Conservation (phyloP, 1,284 basidiomycete genomes). For the Rhodotorula sp. region DNA sequence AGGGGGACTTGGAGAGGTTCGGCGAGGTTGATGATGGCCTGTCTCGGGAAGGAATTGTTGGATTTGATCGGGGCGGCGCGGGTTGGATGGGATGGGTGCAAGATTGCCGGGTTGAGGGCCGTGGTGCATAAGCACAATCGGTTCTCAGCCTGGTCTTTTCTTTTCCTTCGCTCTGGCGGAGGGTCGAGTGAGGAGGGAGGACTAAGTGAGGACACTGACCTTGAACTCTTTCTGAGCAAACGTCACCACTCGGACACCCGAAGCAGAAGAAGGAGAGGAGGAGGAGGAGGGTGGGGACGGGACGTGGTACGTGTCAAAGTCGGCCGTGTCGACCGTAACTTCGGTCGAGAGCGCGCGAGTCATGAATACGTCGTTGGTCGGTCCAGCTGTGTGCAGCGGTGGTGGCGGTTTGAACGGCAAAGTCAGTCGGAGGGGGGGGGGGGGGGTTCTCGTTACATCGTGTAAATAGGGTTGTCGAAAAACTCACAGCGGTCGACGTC, state of each 20-base stretch:
- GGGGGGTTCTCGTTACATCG: not conserved
- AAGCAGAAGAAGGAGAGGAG: too few relatives aligned
- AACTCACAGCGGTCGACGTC: conserved; percentile 15
- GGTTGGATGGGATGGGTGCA: too few relatives aligned
- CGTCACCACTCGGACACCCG: conserved; percentile 16
- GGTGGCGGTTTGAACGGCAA: too few relatives aligned
- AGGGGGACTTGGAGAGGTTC: conserved; percentile 15
- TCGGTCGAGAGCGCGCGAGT: conserved; percentile 32
- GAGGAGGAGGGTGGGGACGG: not conserved
- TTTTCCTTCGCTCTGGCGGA: too few relatives aligned
- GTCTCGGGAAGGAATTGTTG: not conserved
- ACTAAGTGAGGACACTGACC: conserved; percentile 4
- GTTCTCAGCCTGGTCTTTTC: too few relatives aligned
- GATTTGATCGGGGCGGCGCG: too few relatives aligned
- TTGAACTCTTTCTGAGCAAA: conserved; percentile 39
- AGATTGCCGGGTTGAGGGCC: too few relatives aligned
- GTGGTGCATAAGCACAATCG: too few relatives aligned
- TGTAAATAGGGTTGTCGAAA: too few relatives aligned
- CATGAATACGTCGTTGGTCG: conserved; percentile 11
- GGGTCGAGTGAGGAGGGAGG: not conserved
- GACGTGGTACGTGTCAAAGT: conserved; percentile 37
- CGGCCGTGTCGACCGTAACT: conserved; percentile 25
- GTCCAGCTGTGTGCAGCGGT: not conserved
- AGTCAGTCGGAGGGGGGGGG: not conserved
- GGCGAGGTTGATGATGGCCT: conserved; percentile 37